These are phyloP conservation scores for Pisolithus microcarpus DNA, from an alignment of 768 basidiomycete genomes.

Conservation along the genomic window DNA sequence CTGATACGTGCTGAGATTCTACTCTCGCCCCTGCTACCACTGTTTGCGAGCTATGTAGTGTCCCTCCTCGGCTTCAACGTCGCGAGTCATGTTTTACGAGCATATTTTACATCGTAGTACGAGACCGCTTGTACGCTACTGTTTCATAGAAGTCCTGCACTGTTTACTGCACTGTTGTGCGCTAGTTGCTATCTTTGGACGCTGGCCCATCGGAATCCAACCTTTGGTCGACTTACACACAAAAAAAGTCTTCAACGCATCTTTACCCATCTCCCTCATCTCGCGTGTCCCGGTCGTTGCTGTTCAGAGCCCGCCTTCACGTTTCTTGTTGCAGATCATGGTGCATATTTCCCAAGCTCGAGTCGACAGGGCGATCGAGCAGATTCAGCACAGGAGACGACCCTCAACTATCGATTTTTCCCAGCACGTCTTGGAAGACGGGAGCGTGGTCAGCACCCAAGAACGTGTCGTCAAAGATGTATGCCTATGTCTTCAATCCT, in stretches of 20 bases:
- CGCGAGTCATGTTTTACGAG: constrained; percentile 68
- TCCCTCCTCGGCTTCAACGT: constrained; percentile 90
- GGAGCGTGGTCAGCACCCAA: constrained; percentile 83
- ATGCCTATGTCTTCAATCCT: constrained; percentile 18
- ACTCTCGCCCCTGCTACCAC: constrained; percentile 81
- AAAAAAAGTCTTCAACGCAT: background rate
- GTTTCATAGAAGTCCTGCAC: background rate
- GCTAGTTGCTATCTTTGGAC: constrained; percentile 16
- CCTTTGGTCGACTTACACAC: constrained; percentile 9
- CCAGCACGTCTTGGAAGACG: constrained; percentile 89
- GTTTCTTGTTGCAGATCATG: constrained; percentile 15
- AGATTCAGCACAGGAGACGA: constrained; percentile 36
- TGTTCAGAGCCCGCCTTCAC: constrained; percentile 3
- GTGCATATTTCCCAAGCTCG: constrained; percentile 29
- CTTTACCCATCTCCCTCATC: constrained; percentile 1
- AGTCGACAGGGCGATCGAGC: constrained; percentile 29
- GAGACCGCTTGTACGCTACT: background rate
- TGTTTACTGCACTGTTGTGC: background rate
- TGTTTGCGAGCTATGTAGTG: constrained; percentile 79
- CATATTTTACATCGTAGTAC: constrained; percentile 61
- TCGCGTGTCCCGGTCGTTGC: constrained; percentile 7
- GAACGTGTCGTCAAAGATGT: constrained; percentile 97
- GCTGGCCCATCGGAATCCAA: constrained; percentile 14
- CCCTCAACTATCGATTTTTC: constrained; percentile 80
- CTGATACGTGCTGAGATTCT: constrained; percentile 84